Evolutionary conservation across 1,139 yeast genomes (phyloP), one percentile per base, ranked within the genome.

Genomic region (Ashbya aceris): DNA sequence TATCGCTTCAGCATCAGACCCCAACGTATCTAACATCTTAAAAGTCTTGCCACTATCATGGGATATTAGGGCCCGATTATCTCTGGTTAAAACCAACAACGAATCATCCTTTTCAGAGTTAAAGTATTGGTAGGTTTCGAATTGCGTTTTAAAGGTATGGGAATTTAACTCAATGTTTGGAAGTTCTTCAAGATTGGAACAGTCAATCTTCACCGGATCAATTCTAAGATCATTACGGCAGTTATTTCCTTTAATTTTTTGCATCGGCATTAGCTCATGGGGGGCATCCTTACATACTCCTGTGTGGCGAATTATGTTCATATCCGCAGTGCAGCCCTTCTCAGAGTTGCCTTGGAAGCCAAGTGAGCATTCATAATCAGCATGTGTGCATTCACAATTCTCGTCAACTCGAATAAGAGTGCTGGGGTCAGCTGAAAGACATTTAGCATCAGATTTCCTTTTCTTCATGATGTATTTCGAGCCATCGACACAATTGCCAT

Each of bases 11-110:
- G 85, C 69, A 67, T 27, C 70, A 17, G 71, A 48, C 7, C 45
- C 79, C 32, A 66, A 64, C 4, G 73, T 57, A 10, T 64, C 72
- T 17, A 75, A 68, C 46, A 66, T 65, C 11, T 68, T 67, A 66
- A 89, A 81, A 1, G 63, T 61, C 3, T 67, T 58, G 14, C 97
- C 97, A 38, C 93, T 94, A 62, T 87, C 79, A 54, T 78, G 83
- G 1, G 96, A 83, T 10, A 85, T 71, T 52, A 65, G 80, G 1
- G 79, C 69, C 8, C 68, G 64, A 31, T 74, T 70, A 30, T 68
- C 64, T 23, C 64, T 60, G 0, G 91, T 82, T 41, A 73, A 69
- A 10, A 83, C 63, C 14, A 91, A 54, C n/a, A 91, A 62, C 8
- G 95, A 83, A 57, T 89, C 95, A 45, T 82, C 86, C 8, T 59